Evolutionary conservation across 495 filamentous ascomycete genomes (phyloP).

Genomic region (Xylaria sp.): DNA sequence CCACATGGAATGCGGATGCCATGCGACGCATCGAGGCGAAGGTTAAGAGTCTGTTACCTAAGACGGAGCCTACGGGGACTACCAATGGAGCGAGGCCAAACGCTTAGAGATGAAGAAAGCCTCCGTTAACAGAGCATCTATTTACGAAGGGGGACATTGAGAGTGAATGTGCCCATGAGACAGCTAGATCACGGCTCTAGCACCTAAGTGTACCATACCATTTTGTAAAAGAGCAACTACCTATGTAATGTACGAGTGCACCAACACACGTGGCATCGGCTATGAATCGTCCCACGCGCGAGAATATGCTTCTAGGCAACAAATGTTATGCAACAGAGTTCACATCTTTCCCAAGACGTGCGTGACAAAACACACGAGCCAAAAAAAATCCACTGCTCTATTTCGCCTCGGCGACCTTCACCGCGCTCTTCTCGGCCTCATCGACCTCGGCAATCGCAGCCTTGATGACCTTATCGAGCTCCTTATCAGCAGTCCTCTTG

Average conservation of each 20-base stretch:
- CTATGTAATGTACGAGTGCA: slow-evolving; percentile 35
- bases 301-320: neutral
- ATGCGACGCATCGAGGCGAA: slow-evolving; percentile 42
- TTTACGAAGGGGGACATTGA: neutral
- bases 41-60: slow-evolving; percentile 41
- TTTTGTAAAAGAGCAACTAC: slow-evolving; percentile 23
- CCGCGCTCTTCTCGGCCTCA: slow-evolving; percentile 69
- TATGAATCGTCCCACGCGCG: neutral
- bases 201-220: slow-evolving; percentile 30
- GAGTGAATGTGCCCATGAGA: neutral
- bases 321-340: neutral
- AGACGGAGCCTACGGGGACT: neutral
- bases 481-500: slow-evolving; percentile 67
- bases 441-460: slow-evolving; percentile 71
- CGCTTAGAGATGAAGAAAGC: slow-evolving; percentile 18
- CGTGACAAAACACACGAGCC: neutral
- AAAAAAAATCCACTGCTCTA: neutral
- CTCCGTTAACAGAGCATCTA: too few species aligned
- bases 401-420: slow-evolving; percentile 50
- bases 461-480: slow-evolving; percentile 79
- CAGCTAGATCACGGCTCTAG: slow-evolving; percentile 22
- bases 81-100: slow-evolving; percentile 3
- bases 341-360: neutral
- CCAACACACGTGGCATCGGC: neutral
- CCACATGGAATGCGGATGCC: slow-evolving; percentile 47